Evolutionary conservation across 2,329 filamentous ascomycete species (phyloP).

Genomic region (Botryosphaeria agaves): DNA sequence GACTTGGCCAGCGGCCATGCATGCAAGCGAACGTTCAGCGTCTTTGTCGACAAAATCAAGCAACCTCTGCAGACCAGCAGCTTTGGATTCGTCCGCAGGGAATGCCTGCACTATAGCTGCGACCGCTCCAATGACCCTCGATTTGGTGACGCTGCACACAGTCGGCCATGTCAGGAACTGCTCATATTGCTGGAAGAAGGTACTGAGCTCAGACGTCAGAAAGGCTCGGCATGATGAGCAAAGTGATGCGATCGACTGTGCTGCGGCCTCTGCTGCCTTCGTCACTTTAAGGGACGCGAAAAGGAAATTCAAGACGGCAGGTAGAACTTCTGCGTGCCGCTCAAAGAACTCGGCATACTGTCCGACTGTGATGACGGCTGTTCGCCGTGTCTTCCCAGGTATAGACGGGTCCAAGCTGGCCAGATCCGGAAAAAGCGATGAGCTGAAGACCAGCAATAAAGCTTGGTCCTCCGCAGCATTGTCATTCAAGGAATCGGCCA

Average conservation of each 20-base stretch:
- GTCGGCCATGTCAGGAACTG: slow-evolving; percentile 41
- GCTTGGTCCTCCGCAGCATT: slow-evolving; percentile 39
- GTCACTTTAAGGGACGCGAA: slow-evolving; percentile 51
- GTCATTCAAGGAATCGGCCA: slow-evolving; percentile 48
- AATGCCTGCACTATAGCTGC: slow-evolving; percentile 60
- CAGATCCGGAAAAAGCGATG: slow-evolving; percentile 35
- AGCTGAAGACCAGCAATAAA: slow-evolving; percentile 46
- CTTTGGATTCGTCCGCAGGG: slow-evolving; percentile 36
- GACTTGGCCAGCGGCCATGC: slow-evolving; percentile 15
- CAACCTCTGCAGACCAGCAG: slow-evolving; percentile 38
- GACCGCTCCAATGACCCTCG: slow-evolving; percentile 57
- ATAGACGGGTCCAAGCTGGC: slow-evolving; percentile 29
- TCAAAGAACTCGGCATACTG: slow-evolving; percentile 64
- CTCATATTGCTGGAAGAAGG: slow-evolving; percentile 56
- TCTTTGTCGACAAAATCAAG: slow-evolving; percentile 46
- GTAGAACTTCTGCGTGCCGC: slow-evolving; percentile 47
- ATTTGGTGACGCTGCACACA: slow-evolving; percentile 52
- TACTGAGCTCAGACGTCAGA: slow-evolving; percentile 47
- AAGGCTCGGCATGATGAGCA: slow-evolving; percentile 59
- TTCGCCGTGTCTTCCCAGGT: slow-evolving; percentile 46
- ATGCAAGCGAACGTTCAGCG: slow-evolving; percentile 24
- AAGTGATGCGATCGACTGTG: slow-evolving; percentile 55
- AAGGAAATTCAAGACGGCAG: slow-evolving; percentile 54
- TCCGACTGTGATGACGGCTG: slow-evolving; percentile 52
- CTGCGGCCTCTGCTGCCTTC: slow-evolving; percentile 47